Evolutionary conservation across 768 basidiomycete genomes (phyloP), one percentile per base, ranked within the genome.

Genomic region (Sporobolomyces pararoseus): DNA sequence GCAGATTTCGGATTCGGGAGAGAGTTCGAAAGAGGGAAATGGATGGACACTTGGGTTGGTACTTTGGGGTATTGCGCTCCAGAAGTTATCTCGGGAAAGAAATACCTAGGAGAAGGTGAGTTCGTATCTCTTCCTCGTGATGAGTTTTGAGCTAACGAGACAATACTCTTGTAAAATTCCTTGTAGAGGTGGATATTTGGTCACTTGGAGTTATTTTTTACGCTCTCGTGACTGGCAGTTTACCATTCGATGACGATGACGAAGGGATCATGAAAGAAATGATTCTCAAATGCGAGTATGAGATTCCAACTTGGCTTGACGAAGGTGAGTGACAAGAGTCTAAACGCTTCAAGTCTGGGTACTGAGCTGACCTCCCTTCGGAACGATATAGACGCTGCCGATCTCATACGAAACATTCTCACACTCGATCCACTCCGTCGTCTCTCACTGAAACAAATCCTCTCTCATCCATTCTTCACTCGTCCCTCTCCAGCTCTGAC

Each of bases 1-100:
- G 94, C 92, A 23, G 95, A 97, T 80, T 94, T 95, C 86, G 95
- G 95, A n/a, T 96, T 97, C 90, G 94, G 94, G 34, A 88, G 94
- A 21, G 91, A 95, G 78, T 90, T 91, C 63, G 89, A 89, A 51
- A 89, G 88, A 39, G 68, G 68, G 37, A 84, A 88, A 44, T 85
- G 92, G 76, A 84, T 96, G 31, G 91, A 95, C 80, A 97, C 95
- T 1, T 92, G 90, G 78, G 97, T 94, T 77, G 95, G 95, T 10
- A 93, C 90, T 70, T 91, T 95, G 68, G 94, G 96, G 79, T 98
- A 98, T 72, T 94, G 91, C 7, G 90, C 89, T 75, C 95, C 95
- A 1, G 94, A 98, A 81, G 92, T 98, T 76, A 89, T 97, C 69
- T 88, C 89, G 65, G 81, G 81, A 52, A 73, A 86, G 80, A 91